Evolutionary conservation across 352 stramenopile species (phyloP).

Genomic region (Pythium aristosporum): DNA sequence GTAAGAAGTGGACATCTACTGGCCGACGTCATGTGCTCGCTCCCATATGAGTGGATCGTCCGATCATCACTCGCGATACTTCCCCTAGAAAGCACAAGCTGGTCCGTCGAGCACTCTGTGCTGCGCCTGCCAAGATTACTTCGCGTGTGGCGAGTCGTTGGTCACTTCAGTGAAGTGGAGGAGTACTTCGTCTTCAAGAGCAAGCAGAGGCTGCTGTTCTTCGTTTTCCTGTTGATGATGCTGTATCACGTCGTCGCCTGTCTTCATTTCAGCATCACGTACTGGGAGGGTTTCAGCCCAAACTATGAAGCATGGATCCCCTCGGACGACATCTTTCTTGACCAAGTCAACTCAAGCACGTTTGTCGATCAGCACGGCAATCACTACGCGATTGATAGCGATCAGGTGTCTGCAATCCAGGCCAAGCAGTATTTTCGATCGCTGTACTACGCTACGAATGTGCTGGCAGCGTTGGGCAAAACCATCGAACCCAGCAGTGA

Average conservation of each 20-base stretch:
- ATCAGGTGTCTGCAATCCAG: constrained; percentile 32
- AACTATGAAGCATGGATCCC: constrained; percentile 45
- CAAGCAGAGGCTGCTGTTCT: constrained; percentile 47
- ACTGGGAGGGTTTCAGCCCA: constrained; percentile 57
- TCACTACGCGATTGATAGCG: constrained; percentile 27
- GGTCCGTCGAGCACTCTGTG: constrained; percentile 16
- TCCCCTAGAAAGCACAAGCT: constrained; percentile 1
- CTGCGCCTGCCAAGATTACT: constrained; percentile 41
- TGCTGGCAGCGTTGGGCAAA: constrained; percentile 45
- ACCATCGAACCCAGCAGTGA: constrained; percentile 55
- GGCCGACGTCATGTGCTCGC: constrained; percentile 42
- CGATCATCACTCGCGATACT: background rate
- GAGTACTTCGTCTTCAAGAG: constrained; percentile 46
- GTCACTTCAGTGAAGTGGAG: constrained; percentile 50
- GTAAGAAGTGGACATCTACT: constrained; percentile 27
- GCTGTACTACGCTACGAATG: constrained; percentile 62
- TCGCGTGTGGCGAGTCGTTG: constrained; percentile 32
- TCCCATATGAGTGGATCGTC: constrained; percentile 43
- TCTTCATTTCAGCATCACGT: constrained; percentile 58
- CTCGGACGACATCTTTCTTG: constrained; percentile 44
- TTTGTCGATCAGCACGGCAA: constrained; percentile 31
- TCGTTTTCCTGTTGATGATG: constrained; percentile 46
- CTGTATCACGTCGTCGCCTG: constrained; percentile 63
- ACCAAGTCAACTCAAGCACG: constrained; percentile 34
- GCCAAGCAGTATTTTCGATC: constrained; percentile 67